Evolutionary conservation across 345 rosid species (phyloP), one percentile per base, ranked within the genome.

Genomic region (Dipteronia sinensis): DNA sequence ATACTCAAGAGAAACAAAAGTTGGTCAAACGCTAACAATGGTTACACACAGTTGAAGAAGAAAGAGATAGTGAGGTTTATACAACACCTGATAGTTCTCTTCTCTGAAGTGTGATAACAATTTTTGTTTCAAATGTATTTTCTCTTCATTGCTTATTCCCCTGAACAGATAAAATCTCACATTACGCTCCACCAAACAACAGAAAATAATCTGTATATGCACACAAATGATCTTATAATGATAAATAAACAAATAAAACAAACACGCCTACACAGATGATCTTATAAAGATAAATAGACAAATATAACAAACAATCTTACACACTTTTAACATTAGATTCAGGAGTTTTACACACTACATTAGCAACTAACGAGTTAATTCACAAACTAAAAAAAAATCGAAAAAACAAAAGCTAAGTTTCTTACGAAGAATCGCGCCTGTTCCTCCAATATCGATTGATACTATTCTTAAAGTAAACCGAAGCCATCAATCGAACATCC

Each of bases 381-480:
- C 17, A n/a, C 61, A 34, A 47, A 10, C 31, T n/a, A 20, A 44
- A 68, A 22, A 46, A 25, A 25, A 25, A 70, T 44, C 51, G 23
- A 49, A 51, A 70, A 70, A 27, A 20, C 23, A 47, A 47, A 74
- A 22, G 2, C 15, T 13, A 63, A 25, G 25, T 65, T 56, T 34
- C 92, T 89, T 83, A 94, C 97, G 82, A 74, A 27, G 94, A 81
- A 82, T 90, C 93, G 72, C 97, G 92, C 78, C 99, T 85, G 76
- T 76, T 89, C 84, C 97, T 91, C 99, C 99, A 96, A 63, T 92
- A 86, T 22, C 98, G 97, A 74, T 82, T 92, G 53, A 94, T 85
- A 82, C 99, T 90, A 71, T 96, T 96, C 82, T 94, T 96, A 74
- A 96, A 92, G 82, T 94, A 94, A 10, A 94, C 98, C 12, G 98